Base-by-base conservation (phyloP, 1,139 yeast genomes). In the Pichia sp. region DNA sequence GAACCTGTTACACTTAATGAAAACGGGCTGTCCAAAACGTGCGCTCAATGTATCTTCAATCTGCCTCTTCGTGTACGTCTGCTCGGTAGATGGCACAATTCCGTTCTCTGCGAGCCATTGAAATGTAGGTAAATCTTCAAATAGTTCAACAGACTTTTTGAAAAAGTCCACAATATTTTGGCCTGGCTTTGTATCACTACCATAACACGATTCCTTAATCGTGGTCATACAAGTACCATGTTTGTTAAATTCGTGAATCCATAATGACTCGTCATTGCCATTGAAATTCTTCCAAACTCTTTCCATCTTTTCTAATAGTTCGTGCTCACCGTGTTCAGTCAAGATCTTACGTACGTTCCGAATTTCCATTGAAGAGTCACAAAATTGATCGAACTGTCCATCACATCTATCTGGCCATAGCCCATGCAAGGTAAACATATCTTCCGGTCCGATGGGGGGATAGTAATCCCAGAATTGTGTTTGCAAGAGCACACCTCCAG, bases 401-500 rank as follows among this genome's bases (percentile, higher is more conserved):
- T 72, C 75, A 56, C 94, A 84, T 50, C 74, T 72, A 56, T 84
- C 93, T 6, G 88, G 86, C 94, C 94, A 84, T 34, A 83, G 60
- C 0, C 94, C 94, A 55, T 84, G 94, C 24, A 85, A 62, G 0
- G 97, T 91, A 60, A 86, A 91, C 42, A 75, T 64, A 46, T 86
- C 80, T 32, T 72, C 66, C 1, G 85, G 82, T 2, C 96, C 95
- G 42, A 80, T 68, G 3, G 93, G 77, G 0, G 96, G 96, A 42
- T 66, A 64, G 53, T 83, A 85, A 58, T 87, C 95, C 97, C 97
- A 91, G 59, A 88, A 87, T 56, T 91, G 97, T 0, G 97, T 85
- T 51, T 79, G 84, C 33, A 88, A 60, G 28, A 88, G 65, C 13
- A 87, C 69, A 1, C 97, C 96, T 23, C 93, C 91, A 3, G 95